Conservation (phyloP, 768 basidiomycete genomes). For the Hypholoma fasciculare region DNA sequence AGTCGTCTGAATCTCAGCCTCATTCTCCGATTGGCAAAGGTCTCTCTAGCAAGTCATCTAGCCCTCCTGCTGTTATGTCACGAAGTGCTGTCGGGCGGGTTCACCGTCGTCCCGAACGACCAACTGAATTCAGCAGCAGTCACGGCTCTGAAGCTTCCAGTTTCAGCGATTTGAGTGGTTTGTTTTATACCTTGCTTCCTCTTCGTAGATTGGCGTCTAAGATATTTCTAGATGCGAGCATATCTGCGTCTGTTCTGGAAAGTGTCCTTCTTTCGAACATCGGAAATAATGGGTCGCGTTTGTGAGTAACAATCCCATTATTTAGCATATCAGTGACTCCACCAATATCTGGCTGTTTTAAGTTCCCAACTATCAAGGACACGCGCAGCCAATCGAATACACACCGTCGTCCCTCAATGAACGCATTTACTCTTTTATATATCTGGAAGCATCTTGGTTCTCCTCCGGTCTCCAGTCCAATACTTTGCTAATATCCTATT, state of each 20-base stretch:
- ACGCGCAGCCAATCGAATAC: constrained; percentile 30
- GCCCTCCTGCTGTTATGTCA: constrained; percentile 59
- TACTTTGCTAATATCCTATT: neutral
- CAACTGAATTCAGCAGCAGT: constrained; percentile 59
- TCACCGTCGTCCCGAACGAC: constrained; percentile 44
- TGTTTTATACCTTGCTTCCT: constrained; percentile 18
- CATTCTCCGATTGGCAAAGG: constrained; percentile 54
- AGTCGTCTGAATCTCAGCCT: constrained; percentile 55
- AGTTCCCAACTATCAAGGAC: constrained; percentile 41
- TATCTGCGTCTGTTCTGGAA: constrained; percentile 79
- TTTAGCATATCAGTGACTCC: neutral
- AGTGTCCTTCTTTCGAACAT: constrained; percentile 80
- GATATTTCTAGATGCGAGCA: constrained; percentile 55
- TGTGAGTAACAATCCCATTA: constrained; percentile 48
- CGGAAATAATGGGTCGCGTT: constrained; percentile 60
- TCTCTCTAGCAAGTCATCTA: constrained; percentile 58
- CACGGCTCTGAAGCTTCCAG: constrained; percentile 77
- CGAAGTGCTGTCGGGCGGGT: constrained; percentile 53
- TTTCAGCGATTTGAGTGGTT: constrained; percentile 87
- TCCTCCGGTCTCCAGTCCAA: too few species aligned
- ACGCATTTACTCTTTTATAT: neutral
- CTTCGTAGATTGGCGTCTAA: neutral
- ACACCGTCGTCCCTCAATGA: constrained; percentile 23
- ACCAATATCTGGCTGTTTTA: neutral
- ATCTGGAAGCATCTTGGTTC: too few species aligned